Conservation (phyloP, 176 grass and related monocot species). For the Triticum timopheevii region DNA sequence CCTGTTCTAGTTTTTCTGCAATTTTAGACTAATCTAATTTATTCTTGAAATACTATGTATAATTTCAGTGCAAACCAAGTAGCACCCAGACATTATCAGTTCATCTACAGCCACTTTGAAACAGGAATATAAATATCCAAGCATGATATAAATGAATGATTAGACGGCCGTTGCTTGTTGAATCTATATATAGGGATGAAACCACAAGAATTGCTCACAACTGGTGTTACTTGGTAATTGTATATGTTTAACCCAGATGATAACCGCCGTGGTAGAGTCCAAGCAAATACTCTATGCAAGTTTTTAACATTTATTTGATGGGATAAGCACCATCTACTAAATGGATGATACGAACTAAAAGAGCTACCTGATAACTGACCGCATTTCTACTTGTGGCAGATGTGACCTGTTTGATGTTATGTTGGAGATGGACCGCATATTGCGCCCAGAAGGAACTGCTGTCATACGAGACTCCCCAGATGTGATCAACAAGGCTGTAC, state of each 20-base stretch:
- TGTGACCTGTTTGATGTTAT: slow-evolving; percentile 88
- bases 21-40: background rate
- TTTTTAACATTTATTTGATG: background rate
- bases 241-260: background rate
- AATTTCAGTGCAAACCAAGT: background rate
- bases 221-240: background rate
- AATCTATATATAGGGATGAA: background rate
- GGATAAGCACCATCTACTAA: background rate
- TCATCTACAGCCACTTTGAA: background rate
- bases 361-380: background rate
- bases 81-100: background rate
- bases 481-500: slow-evolving; percentile 58
- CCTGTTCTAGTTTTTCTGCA: background rate
- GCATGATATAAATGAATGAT: background rate
- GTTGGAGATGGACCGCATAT: slow-evolving; percentile 97
- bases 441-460: slow-evolving; percentile 85
- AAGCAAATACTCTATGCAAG: background rate
- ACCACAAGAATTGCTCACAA: background rate
- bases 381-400: slow-evolving; percentile 38
- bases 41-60: background rate
- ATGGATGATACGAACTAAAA: background rate
- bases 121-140: background rate
- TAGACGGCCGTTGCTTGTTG: background rate
- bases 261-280: background rate
- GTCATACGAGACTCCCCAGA: slow-evolving; percentile 62